These are phyloP conservation scores for Oryza nivara DNA, from an alignment of 176 grass and related monocot species.

Conservation along the genomic window DNA sequence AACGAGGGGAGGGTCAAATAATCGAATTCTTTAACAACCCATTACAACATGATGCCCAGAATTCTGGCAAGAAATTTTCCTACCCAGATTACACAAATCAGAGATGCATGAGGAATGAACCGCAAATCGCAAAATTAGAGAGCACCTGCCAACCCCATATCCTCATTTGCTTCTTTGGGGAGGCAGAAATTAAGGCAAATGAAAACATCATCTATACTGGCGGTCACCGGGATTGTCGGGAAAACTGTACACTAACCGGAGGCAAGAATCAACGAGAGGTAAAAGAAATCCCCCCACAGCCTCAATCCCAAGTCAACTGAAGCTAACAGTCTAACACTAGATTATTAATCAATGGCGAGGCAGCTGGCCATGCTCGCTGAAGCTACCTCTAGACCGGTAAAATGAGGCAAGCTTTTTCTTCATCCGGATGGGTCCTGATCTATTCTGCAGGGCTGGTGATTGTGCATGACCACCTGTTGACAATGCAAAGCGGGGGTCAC, in stretches of 20 bases:
- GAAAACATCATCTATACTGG: slow-evolving; percentile 54
- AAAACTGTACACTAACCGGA: slow-evolving; percentile 68
- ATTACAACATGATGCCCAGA: slow-evolving; percentile 46
- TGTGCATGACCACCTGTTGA: slow-evolving; percentile 44
- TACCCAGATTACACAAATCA: slow-evolving; percentile 50
- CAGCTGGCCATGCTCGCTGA: slow-evolving; percentile 78
- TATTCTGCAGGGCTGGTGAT: slow-evolving; percentile 60
- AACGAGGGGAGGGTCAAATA: not conserved
- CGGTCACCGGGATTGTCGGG: slow-evolving; percentile 33
- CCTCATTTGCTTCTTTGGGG: slow-evolving; percentile 49
- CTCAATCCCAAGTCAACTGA: slow-evolving; percentile 49
- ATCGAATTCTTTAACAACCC: slow-evolving; percentile 25
- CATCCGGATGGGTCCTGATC: slow-evolving; percentile 74
- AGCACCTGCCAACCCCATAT: slow-evolving; percentile 53
- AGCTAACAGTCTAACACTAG: slow-evolving; percentile 55
- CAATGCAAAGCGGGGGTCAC: slow-evolving; percentile 42
- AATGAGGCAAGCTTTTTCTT: slow-evolving; percentile 68
- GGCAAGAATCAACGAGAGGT: slow-evolving; percentile 41
- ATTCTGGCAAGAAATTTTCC: slow-evolving; percentile 44
- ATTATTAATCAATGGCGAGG: slow-evolving; percentile 50
- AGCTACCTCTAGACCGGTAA: slow-evolving; percentile 83
- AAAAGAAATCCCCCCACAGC: slow-evolving; percentile 46
- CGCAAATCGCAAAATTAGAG: slow-evolving; percentile 53
- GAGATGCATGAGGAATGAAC: slow-evolving; percentile 67
- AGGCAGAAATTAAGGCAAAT: slow-evolving; percentile 46